These are phyloP conservation scores for Pichia insulana DNA, from an alignment of 805 yeast genomes.

Conservation along the genomic window DNA sequence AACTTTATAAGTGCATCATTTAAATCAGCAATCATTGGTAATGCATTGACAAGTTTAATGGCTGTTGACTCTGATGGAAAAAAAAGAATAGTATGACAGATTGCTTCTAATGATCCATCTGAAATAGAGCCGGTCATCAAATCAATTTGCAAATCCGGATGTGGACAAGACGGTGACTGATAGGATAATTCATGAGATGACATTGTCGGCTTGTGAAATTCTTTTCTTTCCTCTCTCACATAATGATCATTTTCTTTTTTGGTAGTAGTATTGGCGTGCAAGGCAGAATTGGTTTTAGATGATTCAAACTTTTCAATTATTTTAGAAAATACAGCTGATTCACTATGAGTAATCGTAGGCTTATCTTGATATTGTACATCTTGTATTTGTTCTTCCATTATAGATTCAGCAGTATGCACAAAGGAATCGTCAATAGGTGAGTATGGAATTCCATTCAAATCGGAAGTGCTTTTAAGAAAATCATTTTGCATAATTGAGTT, in stretches of 20 bases:
- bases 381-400: background rate
- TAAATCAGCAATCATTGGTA: conserved; percentile 48
- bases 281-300: background rate
- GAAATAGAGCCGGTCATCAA: conserved; percentile 33
- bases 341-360: background rate
- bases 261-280: background rate
- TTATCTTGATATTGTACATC: too few species aligned
- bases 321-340: conserved; percentile 1
- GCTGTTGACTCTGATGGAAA: conserved; percentile 32
- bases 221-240: background rate
- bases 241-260: background rate
- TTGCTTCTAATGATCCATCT: conserved; percentile 58
- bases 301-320: conserved; percentile 5
- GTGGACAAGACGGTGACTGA: conserved; percentile 41
- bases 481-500: conserved; percentile 1
- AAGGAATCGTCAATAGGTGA: background rate
- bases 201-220: background rate
- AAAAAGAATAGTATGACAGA: conserved; percentile 67
- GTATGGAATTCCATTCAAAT: background rate
- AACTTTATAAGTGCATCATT: conserved; percentile 36
- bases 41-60: conserved; percentile 36
- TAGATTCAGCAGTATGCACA: background rate
- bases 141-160: conserved; percentile 52
- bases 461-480: conserved; percentile 5
- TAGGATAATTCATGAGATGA: conserved; percentile 8